Percentiles rank a stretch among this genome's conserved stretches.
These are phyloP conservation scores for Metschnikowia hibisci DNA, from an alignment of 805 yeast genomes.

Conservation along the genomic window DNA sequence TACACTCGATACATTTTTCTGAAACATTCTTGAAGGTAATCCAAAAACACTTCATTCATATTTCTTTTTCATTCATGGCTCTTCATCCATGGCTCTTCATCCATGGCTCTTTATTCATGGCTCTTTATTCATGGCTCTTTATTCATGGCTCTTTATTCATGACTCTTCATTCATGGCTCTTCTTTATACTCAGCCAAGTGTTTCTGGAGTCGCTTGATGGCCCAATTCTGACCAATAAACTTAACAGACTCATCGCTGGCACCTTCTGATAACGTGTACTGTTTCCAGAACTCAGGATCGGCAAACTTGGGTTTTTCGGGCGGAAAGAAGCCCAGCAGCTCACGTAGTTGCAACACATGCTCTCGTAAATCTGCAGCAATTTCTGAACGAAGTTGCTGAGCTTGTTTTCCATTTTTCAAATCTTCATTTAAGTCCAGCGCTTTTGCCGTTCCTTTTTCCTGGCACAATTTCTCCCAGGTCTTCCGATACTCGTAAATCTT, in stretches of 20 bases:
- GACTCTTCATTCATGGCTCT: not conserved
- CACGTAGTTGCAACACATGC: slow-evolving; percentile 49
- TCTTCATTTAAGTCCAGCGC: slow-evolving; percentile 60
- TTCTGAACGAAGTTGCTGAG: slow-evolving; percentile 60
- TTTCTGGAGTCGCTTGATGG: slow-evolving; percentile 64
- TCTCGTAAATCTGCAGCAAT: slow-evolving; percentile 68
- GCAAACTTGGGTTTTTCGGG: slow-evolving; percentile 69
- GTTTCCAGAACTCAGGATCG: slow-evolving; percentile 71
- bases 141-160: too few species aligned
- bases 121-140: too few species aligned
- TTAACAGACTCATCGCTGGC: slow-evolving; percentile 60
- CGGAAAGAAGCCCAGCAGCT: slow-evolving; percentile 39
- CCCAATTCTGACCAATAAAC: slow-evolving; percentile 82
- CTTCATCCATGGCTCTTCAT: too few species aligned
- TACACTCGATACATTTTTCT: too few species aligned
- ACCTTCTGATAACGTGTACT: slow-evolving; percentile 63
- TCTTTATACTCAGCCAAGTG: slow-evolving; percentile 28
- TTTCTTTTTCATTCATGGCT: too few species aligned
- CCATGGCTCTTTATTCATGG: too few species aligned
- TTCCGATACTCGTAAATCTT: slow-evolving; percentile 57
- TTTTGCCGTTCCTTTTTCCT: slow-evolving; percentile 48
- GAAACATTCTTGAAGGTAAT: too few species aligned
- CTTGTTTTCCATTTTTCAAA: slow-evolving; percentile 61
- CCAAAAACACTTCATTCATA: too few species aligned
- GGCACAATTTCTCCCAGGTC: slow-evolving; percentile 66